Base-by-base conservation (phyloP, 2,329 filamentous ascomycete genomes). In the Trichophyton equinum region DNA sequence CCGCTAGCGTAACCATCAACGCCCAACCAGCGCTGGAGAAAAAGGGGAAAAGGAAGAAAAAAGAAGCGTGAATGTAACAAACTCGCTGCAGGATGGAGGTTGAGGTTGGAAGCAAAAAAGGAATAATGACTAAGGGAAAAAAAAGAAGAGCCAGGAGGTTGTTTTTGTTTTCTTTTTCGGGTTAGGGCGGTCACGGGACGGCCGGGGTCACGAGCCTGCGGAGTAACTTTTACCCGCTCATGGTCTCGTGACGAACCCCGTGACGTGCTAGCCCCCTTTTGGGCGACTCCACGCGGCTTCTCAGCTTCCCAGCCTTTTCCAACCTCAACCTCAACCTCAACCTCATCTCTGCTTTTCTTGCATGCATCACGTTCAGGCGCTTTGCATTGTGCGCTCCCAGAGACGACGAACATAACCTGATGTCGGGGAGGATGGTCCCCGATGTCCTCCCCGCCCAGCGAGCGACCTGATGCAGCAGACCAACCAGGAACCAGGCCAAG, bases 1-100 rank as follows among this genome's bases (percentile, higher is more conserved):
- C 27, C 55, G 20, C 55, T 57, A 57, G 55, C 55, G 55, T 44
- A 57, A 57, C 55, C 55, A 36, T 44, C 30, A 25, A 42, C 36
- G 55, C 55, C 33, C 40, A 44, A 44, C 40, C 40, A 44, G 40
- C 40, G 40, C 15, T n/a, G 40, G n/a, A 44, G 40, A 57, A 44
- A 15, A 20, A 40, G 36, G 22, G 22, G 22, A 22, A 25, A 36
- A 40, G 27, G 22, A 22, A 57, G 6, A 42, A 25, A 20, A 40
- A n/a, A 25, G 30, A 13, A 33, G 55, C 38, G 38, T 40, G 33
- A 38, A 38, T 38, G 33, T 38, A 38, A 38, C 33, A 38, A 38
- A 38, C 33, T 38, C 33, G 33, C 33, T 38, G 33, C 33, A 38
- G 33, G 33, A 38, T 38, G 33, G 11, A 13, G 13, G 30, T 27